Conservation (phyloP, 2,329 filamentous ascomycete species). For the Aspergillus texensis region DNA sequence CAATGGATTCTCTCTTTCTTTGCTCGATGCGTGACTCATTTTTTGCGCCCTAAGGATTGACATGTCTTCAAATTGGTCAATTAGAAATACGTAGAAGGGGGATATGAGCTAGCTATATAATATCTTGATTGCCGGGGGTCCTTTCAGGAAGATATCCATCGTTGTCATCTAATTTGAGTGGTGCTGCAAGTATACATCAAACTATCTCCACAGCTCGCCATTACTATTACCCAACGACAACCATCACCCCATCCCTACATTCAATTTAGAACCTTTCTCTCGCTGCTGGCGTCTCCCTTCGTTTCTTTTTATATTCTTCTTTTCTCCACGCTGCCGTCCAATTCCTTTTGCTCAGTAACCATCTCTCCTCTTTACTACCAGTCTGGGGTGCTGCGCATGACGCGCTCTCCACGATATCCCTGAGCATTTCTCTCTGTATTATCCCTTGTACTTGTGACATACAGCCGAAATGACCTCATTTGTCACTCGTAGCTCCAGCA, state of each 20-base stretch:
- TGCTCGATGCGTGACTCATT: neutral
- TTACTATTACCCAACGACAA: conserved; percentile 23
- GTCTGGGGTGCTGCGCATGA: conserved; percentile 4
- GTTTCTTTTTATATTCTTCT: conserved; percentile 4
- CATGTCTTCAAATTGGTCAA: neutral
- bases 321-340: neutral
- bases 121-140: neutral
- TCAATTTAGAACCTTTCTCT: conserved; percentile 6
- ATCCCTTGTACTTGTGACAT: neutral
- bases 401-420: neutral
- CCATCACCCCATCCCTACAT: conserved; percentile 20
- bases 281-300: neutral
- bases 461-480: conserved; percentile 22
- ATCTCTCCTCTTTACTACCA: neutral
- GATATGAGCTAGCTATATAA: neutral
- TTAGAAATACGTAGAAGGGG: neutral
- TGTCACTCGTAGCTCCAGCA: conserved; percentile 28
- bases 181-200: neutral
- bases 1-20: neutral
- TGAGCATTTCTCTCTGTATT: conserved; percentile 3
- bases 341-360: neutral
- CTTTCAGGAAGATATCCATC: neutral
- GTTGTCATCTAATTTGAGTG: neutral
- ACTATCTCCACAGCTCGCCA: conserved; percentile 11
- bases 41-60: neutral